These are phyloP conservation scores for Oropetium thomaeum DNA, from an alignment of 176 grass and related monocot species.

Conservation along the genomic window DNA sequence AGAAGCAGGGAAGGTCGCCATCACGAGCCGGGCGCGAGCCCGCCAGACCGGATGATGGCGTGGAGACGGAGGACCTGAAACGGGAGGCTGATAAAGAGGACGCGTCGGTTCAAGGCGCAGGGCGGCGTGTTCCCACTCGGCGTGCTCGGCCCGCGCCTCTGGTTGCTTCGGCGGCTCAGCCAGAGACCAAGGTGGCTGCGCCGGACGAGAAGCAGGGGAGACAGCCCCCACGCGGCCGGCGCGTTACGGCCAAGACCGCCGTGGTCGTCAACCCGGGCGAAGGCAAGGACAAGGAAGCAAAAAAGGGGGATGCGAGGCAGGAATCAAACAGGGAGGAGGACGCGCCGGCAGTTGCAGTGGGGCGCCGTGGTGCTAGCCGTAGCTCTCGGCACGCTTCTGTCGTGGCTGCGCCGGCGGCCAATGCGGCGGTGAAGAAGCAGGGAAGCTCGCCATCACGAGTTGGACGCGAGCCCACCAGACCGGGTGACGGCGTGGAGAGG, in stretches of 20 bases:
- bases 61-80: background rate
- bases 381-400: background rate
- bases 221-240: constrained; percentile 9
- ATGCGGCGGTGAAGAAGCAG: background rate
- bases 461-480: background rate
- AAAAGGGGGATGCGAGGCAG: background rate
- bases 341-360: background rate
- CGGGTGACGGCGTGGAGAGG: background rate
- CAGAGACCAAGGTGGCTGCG: background rate
- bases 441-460: background rate
- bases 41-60: background rate
- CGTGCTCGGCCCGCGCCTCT: background rate
- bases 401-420: background rate
- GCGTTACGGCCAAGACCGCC: background rate
- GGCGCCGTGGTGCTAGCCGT: background rate
- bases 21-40: background rate
- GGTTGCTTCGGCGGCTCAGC: background rate
- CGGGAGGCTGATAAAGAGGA: background rate
- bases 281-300: background rate
- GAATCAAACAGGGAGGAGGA: background rate
- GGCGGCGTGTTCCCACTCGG: background rate
- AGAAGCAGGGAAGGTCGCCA: background rate
- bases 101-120: background rate
- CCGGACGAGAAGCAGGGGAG: constrained; percentile 1
- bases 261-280: background rate